Evolutionary conservation across 2,329 filamentous ascomycete species (phyloP).

Genomic region (Ilyonectria robusta): DNA sequence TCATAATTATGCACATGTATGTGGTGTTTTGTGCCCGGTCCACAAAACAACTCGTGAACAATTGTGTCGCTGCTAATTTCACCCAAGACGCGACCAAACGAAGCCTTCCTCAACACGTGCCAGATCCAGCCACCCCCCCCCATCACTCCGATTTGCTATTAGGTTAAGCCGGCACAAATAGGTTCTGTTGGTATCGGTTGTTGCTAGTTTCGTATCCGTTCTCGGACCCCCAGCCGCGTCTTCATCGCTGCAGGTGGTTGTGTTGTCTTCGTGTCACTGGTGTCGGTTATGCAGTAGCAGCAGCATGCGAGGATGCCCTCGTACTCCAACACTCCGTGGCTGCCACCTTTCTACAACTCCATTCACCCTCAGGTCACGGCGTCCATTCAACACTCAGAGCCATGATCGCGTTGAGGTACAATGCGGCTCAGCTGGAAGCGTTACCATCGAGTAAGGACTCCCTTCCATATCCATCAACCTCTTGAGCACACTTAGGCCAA

Average conservation of each 20-base stretch:
- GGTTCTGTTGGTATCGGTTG: neutral
- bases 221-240: neutral
- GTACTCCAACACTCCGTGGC: slow-evolving; percentile 31
- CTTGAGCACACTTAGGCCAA: slow-evolving; percentile 34
- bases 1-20: too few species aligned
- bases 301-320: slow-evolving; percentile 46
- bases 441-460: slow-evolving; percentile 64
- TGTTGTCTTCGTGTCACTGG: neutral
- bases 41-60: neutral
- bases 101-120: slow-evolving; percentile 3
- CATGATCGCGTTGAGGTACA: slow-evolving; percentile 61
- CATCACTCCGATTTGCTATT: neutral
- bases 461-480: neutral
- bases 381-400: slow-evolving; percentile 42
- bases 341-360: slow-evolving; percentile 21
- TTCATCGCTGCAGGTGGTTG: neutral
- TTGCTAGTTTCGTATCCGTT: neutral
- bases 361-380: slow-evolving; percentile 5
- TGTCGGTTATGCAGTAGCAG: slow-evolving; percentile 30
- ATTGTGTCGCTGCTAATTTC: neutral
- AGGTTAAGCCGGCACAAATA: neutral
- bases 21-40: neutral
- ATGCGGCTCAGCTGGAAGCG: slow-evolving; percentile 64
- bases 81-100: neutral
- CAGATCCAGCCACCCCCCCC: neutral